These are phyloP conservation scores for Ascochyta pisi DNA, from an alignment of 2,329 filamentous ascomycete species.

Conservation along the genomic window DNA sequence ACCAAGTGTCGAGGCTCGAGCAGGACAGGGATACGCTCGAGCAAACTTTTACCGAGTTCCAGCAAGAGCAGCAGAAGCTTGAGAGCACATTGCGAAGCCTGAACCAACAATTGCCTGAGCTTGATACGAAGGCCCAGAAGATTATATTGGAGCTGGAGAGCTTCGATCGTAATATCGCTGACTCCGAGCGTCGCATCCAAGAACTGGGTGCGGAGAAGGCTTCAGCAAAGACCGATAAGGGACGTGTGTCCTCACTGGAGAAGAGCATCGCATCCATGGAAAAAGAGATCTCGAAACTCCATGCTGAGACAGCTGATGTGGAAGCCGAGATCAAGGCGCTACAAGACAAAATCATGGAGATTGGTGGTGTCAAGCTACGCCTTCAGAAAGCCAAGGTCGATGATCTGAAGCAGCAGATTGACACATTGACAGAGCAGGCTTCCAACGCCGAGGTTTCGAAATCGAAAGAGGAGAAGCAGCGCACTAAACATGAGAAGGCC, in stretches of 20 bases:
- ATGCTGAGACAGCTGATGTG: slow-evolving; percentile 82
- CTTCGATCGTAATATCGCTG: slow-evolving; percentile 79
- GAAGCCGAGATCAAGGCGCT: slow-evolving; percentile 92
- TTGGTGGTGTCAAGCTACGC: slow-evolving; percentile 91
- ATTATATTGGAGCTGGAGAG: slow-evolving; percentile 87
- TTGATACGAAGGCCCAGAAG: slow-evolving; percentile 93
- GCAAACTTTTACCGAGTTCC: slow-evolving; percentile 80
- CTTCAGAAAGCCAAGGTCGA: slow-evolving; percentile 92
- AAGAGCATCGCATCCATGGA: slow-evolving; percentile 79
- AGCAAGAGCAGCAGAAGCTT: slow-evolving; percentile 81
- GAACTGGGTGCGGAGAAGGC: slow-evolving; percentile 84
- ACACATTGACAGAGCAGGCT: slow-evolving; percentile 78
- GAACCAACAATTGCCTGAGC: slow-evolving; percentile 77
- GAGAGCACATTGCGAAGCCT: slow-evolving; percentile 76
- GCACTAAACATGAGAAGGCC: slow-evolving; percentile 84
- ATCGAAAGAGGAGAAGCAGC: slow-evolving; percentile 93
- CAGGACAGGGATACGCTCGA: slow-evolving; percentile 85
- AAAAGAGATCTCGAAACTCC: slow-evolving; percentile 79
- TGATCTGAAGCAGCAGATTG: slow-evolving; percentile 80
- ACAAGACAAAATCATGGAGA: slow-evolving; percentile 98
- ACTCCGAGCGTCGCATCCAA: slow-evolving; percentile 83
- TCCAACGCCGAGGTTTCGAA: slow-evolving; percentile 86
- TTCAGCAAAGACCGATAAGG: slow-evolving; percentile 80
- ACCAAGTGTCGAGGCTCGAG: slow-evolving; percentile 88
- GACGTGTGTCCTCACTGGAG: slow-evolving; percentile 73